Evolutionary conservation across 2,329 filamentous ascomycete genomes (phyloP).

Genomic region (Madurella fahalii): DNA sequence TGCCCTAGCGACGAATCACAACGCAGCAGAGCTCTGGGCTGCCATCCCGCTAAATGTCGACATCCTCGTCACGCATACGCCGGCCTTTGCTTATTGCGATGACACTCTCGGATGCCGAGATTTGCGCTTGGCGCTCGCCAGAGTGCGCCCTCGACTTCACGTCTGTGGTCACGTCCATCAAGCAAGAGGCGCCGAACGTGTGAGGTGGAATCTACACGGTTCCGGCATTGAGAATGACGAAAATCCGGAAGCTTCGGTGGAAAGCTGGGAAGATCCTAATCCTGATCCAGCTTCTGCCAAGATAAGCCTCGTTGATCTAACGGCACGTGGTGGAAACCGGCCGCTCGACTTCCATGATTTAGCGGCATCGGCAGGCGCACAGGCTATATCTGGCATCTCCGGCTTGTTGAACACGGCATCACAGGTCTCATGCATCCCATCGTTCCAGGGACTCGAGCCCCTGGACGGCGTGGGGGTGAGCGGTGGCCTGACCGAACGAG

Average conservation of each 20-base stretch:
- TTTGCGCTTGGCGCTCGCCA: conserved; percentile 53
- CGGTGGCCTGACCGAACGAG: too few species aligned
- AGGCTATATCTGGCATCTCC: not conserved
- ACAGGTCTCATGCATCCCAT: conserved; percentile 8
- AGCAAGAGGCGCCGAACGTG: conserved; percentile 58
- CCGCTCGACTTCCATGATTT: conserved; percentile 44
- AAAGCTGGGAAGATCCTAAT: conserved; percentile 58
- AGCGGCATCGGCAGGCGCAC: conserved; percentile 23
- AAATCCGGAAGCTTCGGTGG: conserved; percentile 42
- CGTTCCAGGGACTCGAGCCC: not conserved
- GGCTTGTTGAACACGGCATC: conserved; percentile 39
- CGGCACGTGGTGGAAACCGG: conserved; percentile 36
- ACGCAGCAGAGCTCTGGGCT: conserved; percentile 49
- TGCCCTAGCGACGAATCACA: not conserved
- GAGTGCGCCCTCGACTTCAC: conserved; percentile 59
- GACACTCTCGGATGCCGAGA: conserved; percentile 55
- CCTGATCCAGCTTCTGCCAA: conserved; percentile 51
- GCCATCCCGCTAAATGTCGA: conserved; percentile 58
- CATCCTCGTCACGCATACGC: conserved; percentile 68
- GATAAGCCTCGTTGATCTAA: conserved; percentile 60
- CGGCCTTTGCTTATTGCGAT: conserved; percentile 58
- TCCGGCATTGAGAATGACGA: conserved; percentile 35
- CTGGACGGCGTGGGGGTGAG: too few species aligned
- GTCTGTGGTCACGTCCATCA: conserved; percentile 72
- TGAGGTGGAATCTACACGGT: conserved; percentile 54